These are phyloP conservation scores for Graphium sp. DNA, from an alignment of 2,329 filamentous ascomycete species.

Conservation along the genomic window DNA sequence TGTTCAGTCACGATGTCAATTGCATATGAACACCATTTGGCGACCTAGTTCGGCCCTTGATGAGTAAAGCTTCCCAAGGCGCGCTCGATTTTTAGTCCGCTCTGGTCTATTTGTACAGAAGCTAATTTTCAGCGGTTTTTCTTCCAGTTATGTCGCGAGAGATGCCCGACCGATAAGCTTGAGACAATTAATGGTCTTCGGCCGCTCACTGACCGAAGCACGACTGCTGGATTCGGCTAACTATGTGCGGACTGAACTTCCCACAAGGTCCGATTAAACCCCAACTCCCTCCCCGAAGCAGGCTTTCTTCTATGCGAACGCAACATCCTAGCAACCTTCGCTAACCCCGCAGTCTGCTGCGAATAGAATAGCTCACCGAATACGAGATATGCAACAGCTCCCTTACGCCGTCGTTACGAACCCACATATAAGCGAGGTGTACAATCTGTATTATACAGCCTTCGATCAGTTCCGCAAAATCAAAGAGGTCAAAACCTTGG, in stretches of 20 bases:
- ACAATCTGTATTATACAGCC: slow-evolving; percentile 92
- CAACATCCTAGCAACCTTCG: neutral
- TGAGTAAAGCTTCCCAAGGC: slow-evolving; percentile 25
- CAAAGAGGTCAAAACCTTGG: slow-evolving; percentile 65
- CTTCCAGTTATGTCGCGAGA: slow-evolving; percentile 69
- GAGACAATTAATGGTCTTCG: slow-evolving; percentile 93
- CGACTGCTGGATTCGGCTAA: slow-evolving; percentile 89
- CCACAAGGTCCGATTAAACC: slow-evolving; percentile 44
- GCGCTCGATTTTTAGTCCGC: slow-evolving; percentile 2
- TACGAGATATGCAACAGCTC: slow-evolving; percentile 92
- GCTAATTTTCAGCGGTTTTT: slow-evolving; percentile 8
- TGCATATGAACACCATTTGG: slow-evolving; percentile 24
- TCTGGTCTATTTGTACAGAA: slow-evolving; percentile 2
- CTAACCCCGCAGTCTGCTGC: neutral
- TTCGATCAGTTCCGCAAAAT: slow-evolving; percentile 82
- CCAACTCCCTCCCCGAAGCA: neutral
- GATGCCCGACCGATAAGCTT: slow-evolving; percentile 92
- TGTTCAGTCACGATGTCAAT: neutral
- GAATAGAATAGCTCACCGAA: slow-evolving; percentile 68
- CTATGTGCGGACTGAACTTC: slow-evolving; percentile 90
- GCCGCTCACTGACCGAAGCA: slow-evolving; percentile 76
- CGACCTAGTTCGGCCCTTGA: slow-evolving; percentile 46
- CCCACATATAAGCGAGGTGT: slow-evolving; percentile 81
- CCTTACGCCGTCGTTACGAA: slow-evolving; percentile 97
- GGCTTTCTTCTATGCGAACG: neutral